Conservation (phyloP, 2,329 filamentous ascomycete genomes). For the Exophiala calicioides region DNA sequence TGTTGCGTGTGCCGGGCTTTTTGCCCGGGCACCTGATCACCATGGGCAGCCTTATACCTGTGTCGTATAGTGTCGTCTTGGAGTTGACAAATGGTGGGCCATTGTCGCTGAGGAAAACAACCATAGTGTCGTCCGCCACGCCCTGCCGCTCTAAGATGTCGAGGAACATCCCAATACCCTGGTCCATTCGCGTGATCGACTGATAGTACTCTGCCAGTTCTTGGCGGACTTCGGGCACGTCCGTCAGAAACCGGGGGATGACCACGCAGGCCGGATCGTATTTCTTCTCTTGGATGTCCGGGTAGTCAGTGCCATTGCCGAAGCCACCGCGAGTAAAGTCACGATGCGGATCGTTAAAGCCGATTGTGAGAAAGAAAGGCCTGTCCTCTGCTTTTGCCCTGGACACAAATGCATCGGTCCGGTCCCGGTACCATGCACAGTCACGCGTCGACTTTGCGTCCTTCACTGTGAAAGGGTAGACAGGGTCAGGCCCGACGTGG, state of each 20-base stretch:
- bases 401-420: slow-evolving; percentile 43
- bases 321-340: slow-evolving; percentile 46
- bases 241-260: slow-evolving; percentile 46
- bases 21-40: slow-evolving; percentile 42
- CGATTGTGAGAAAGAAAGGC: slow-evolving; percentile 51
- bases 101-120: slow-evolving; percentile 53
- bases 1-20: slow-evolving; percentile 38
- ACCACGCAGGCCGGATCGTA: slow-evolving; percentile 38
- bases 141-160: slow-evolving; percentile 37
- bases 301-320: slow-evolving; percentile 44
- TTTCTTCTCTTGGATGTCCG: slow-evolving; percentile 34
- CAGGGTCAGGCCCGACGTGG: slow-evolving; percentile 46
- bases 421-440: slow-evolving; percentile 44
- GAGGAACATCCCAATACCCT: slow-evolving; percentile 46
- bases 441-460: slow-evolving; percentile 48
- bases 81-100: slow-evolving; percentile 55
- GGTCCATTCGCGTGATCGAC: slow-evolving; percentile 45
- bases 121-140: slow-evolving; percentile 42
- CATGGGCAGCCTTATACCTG: slow-evolving; percentile 48
- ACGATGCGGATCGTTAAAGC: slow-evolving; percentile 51
- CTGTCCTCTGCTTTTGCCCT: slow-evolving; percentile 34
- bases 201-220: slow-evolving; percentile 49
- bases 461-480: slow-evolving; percentile 48
- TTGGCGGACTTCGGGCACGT: slow-evolving; percentile 42
- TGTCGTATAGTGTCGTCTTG: slow-evolving; percentile 54